Conservation (phyloP, 2,329 filamentous ascomycete genomes). For the Drechslerella coelobrocha region DNA sequence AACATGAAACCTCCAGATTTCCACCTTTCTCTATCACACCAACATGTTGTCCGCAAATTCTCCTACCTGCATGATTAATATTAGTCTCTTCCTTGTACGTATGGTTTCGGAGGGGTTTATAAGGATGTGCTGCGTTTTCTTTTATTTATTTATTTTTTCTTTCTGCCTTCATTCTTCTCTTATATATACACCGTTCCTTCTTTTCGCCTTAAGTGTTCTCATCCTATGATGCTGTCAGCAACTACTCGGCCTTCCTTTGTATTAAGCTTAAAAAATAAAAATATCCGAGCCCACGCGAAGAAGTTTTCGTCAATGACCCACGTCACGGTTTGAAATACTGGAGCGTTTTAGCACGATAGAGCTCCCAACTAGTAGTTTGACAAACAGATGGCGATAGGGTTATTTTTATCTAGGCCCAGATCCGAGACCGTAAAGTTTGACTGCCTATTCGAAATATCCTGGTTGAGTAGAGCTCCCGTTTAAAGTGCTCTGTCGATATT, state of each 20-base stretch:
- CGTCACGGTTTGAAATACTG: too few relatives aligned
- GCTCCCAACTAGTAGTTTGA: too few relatives aligned
- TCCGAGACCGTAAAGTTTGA: too few relatives aligned
- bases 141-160: conserved; percentile 10
- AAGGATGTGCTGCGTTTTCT: conserved; percentile 17
- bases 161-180: conserved; percentile 8
- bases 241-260: conserved; percentile 17
- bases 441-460: too few relatives aligned
- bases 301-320: too few relatives aligned
- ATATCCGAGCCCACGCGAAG: not conserved
- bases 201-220: conserved; percentile 9
- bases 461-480: too few relatives aligned
- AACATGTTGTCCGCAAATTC: not conserved
- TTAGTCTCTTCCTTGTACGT: conserved; percentile 27
- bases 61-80: conserved; percentile 17
- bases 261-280: conserved; percentile 15
- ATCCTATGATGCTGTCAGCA: not conserved
- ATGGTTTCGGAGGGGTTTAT: conserved; percentile 27
- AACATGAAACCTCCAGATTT: not conserved
- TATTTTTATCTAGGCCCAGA: too few relatives aligned
- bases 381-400: too few relatives aligned
- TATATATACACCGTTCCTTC: not conserved
- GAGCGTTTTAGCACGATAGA: too few relatives aligned
- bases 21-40: not conserved
- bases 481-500: too few relatives aligned